Evolutionary conservation across 306 rosid species (phyloP), one percentile per base, ranked within the genome.

Genomic region (Medicago arabica): DNA sequence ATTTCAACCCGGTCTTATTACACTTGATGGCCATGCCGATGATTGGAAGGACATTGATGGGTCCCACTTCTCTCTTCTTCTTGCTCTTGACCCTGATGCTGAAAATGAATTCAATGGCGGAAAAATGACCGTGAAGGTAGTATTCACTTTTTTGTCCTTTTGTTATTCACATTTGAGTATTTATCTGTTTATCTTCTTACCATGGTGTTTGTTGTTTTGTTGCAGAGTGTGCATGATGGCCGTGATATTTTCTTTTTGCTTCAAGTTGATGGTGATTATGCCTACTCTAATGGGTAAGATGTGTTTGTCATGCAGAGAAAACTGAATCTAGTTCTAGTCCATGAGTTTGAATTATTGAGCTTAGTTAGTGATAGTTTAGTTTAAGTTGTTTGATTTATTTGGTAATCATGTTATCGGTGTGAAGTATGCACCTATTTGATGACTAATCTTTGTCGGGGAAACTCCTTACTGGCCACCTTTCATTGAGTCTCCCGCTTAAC

Each of bases 41-140:
- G 98, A 95, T 75, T 95, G 98, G 98, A 83, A 86, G 79, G 89
- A 83, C 83, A 83, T 89, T 82, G 97, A 87, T 78, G 97, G 86
- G 9, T 92, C 83, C 41, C 88, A 87, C 73, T 92, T 95, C 73
- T 51, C 97, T 75, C 98, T 95, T 72, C 91, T 84, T 60, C 96
- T 90, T 8, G 98, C 98, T 18, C 89, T 92, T 16, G 97, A 92
- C 67, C 97, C 97, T 2, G 87, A 95, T 66, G 85, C 80, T 12
- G 98, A 95, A 6, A 31, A 85, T 16, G 92, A 90, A 80, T 94
- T 90, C 79, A 76, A 78, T 75, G 90, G 82, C 16, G 98, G 98
- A 80, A 92, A 83, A 44, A 85, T 92, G 93, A 86, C 82, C 74
- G 83, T 94, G 74, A 92, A 94, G 97, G 98, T 91, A 58, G 12